Evolutionary conservation across 2,329 filamentous ascomycete genomes (phyloP).

Genomic region (Sarocladium strictum): DNA sequence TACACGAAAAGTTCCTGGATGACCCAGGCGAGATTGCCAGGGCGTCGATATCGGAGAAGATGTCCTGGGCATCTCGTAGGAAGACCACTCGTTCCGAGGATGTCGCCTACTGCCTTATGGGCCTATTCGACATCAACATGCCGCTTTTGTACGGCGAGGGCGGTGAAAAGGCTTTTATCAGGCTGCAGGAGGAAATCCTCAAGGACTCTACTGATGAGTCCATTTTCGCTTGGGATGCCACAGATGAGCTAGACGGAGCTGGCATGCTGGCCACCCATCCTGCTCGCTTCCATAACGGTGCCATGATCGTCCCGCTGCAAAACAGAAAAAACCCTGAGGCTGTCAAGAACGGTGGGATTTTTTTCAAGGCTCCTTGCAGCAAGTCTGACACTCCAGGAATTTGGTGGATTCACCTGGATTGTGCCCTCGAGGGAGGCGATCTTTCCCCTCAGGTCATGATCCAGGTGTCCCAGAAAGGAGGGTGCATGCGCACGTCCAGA

Average conservation of each 20-base stretch:
- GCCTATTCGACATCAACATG: constrained; percentile 20
- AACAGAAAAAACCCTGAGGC: not conserved
- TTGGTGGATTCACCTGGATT: not conserved
- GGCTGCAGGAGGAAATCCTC: constrained; percentile 20
- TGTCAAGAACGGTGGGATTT: not conserved
- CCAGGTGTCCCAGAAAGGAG: not conserved
- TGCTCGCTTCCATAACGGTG: not conserved
- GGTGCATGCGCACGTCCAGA: not conserved
- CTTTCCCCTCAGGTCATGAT: not conserved
- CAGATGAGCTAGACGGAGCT: not conserved
- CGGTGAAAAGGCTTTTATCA: constrained; percentile 12
- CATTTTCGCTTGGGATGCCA: constrained; percentile 18
- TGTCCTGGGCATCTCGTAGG: constrained; percentile 18
- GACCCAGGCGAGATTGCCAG: not conserved
- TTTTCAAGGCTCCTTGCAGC: not conserved
- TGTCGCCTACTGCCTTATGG: constrained; percentile 19
- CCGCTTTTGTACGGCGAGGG: constrained; percentile 20
- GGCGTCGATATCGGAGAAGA: constrained; percentile 15
- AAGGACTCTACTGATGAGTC: constrained; percentile 15
- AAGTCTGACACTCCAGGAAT: not conserved
- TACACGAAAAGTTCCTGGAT: constrained; percentile 15
- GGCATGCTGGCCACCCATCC: constrained; percentile 1
- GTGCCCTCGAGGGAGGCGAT: not conserved
- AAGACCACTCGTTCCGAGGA: constrained; percentile 19
- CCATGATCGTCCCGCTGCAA: not conserved